Evolutionary conservation across 495 filamentous ascomycete genomes (phyloP).

Genomic region (Podospora didyma): DNA sequence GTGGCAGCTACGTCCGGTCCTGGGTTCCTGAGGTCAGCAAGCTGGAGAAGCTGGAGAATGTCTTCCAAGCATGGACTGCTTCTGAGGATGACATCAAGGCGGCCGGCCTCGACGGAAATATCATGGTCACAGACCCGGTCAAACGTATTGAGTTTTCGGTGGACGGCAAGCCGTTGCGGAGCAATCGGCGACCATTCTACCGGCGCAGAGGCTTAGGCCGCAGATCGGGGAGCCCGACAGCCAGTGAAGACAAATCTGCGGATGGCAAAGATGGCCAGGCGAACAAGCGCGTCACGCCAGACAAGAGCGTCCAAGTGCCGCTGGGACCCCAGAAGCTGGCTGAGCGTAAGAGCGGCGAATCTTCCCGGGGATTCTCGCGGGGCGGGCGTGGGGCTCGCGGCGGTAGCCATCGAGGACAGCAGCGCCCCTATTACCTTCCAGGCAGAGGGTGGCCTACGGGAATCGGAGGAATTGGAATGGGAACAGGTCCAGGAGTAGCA

Average conservation of each 20-base stretch:
- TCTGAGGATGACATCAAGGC: constrained; percentile 44
- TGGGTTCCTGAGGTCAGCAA: constrained; percentile 61
- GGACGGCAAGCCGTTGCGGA: constrained; percentile 35
- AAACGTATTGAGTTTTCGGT: constrained; percentile 53
- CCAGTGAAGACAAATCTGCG: not conserved
- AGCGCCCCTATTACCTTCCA: too few species aligned
- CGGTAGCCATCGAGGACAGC: not conserved
- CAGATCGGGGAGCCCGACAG: not conserved
- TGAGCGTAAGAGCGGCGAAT: not conserved
- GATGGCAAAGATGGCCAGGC: not conserved
- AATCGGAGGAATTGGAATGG: not conserved
- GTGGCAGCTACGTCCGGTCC: constrained; percentile 59
- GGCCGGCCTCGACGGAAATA: constrained; percentile 43
- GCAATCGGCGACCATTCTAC: constrained; percentile 26
- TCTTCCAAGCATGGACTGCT: constrained; percentile 64
- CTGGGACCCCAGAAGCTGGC: not conserved
- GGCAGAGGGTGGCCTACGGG: too few species aligned
- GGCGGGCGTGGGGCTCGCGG: not conserved
- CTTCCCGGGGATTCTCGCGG: not conserved
- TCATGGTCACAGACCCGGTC: constrained; percentile 54
- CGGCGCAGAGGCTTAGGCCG: constrained; percentile 17
- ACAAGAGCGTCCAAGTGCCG: not conserved
- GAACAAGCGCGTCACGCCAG: not conserved
- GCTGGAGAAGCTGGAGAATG: constrained; percentile 47
- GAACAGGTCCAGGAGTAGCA: constrained; percentile 1